Evolutionary conservation across 495 filamentous ascomycete species (phyloP), one percentile per base, ranked within the genome.

Genomic region (Aspergillus kassunensis): DNA sequence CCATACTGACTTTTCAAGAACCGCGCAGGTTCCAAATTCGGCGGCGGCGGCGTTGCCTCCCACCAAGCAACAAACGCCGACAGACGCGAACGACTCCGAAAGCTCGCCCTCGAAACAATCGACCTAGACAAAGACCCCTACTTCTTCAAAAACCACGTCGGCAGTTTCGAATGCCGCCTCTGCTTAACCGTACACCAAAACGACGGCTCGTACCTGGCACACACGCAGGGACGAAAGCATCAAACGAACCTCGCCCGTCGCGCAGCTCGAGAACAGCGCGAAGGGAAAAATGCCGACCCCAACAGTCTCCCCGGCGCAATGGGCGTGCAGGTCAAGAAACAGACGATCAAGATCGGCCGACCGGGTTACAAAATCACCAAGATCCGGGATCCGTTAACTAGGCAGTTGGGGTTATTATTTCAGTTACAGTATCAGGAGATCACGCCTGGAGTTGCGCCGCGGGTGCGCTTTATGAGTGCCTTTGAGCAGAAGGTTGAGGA

Each of bases 61-160:
- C 84, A 91, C 68, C 90, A 85, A 62, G 86, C 89, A 49, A 92
- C 90, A 37, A 99, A 97, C 68, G 91, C 95, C 45, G 93, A 99
- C 77, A 88, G 93, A 33, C 89, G 93, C 59, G 95, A 97, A 70
- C 91, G 95, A 47, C 85, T 97, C 18, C 92, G 93, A 66, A 96
- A 96, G 74, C 90, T 99, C 61, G 93, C 93, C 11, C 88, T 99
- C 56, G 93, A 99, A 74, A 90, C 89, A 16, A 99, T 99, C 78
- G 95, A 99, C 71, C 85, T 99, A 39, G 95, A 97, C 67, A 97
- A 97, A 73, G 93, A 99, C 75, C 93, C 93, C 0, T 99, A 97
- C 79, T 96, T 99, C 81, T 97, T 99, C 87, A 96, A 95, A 66
- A 99, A 99, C 75, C 93, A 99, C 63, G 89, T 97, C 57, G 93